These are phyloP conservation scores for Ophiorrhiza pumila DNA, from an alignment of 257 asterid genomes.

Conservation along the genomic window DNA sequence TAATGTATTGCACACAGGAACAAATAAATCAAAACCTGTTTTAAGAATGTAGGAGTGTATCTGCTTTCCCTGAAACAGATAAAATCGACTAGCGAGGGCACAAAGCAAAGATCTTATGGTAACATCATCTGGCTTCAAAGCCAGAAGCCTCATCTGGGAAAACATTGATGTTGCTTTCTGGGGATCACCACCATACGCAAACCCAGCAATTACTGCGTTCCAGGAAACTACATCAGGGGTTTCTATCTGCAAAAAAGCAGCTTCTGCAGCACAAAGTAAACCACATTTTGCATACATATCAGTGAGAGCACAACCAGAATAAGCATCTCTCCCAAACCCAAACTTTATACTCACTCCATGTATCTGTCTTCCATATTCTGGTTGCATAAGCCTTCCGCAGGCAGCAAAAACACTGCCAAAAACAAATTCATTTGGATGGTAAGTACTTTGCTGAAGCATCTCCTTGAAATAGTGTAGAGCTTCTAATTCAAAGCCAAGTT, in stretches of 20 bases:
- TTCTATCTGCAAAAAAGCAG: conserved; percentile 46
- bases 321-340: conserved; percentile 47
- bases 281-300: conserved; percentile 84
- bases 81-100: conserved; percentile 37
- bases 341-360: conserved; percentile 58
- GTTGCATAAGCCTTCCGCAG: conserved; percentile 47
- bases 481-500: conserved; percentile 58
- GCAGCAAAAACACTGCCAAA: conserved; percentile 69
- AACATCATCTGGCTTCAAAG: conserved; percentile 48
- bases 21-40: conserved; percentile 37
- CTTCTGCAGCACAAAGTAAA: conserved; percentile 49
- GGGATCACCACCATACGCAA: conserved; percentile 50
- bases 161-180: conserved; percentile 50
- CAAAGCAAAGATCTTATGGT: conserved; percentile 68
- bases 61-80: conserved; percentile 58
- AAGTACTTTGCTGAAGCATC: conserved; percentile 44
- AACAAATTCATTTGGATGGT: conserved; percentile 54
- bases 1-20: conserved; percentile 62
- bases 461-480: conserved; percentile 56
- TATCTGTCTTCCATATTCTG: conserved; percentile 57
- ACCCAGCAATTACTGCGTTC: conserved; percentile 67
- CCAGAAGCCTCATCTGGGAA: conserved; percentile 55
- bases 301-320: conserved; percentile 64
- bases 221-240: conserved; percentile 66
- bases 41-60: conserved; percentile 54